A percentile compares a stretch with the other conserved stretches of the same genome.
Conservation (phyloP, 2,329 filamentous ascomycete species). For the Saccharata proteae region DNA sequence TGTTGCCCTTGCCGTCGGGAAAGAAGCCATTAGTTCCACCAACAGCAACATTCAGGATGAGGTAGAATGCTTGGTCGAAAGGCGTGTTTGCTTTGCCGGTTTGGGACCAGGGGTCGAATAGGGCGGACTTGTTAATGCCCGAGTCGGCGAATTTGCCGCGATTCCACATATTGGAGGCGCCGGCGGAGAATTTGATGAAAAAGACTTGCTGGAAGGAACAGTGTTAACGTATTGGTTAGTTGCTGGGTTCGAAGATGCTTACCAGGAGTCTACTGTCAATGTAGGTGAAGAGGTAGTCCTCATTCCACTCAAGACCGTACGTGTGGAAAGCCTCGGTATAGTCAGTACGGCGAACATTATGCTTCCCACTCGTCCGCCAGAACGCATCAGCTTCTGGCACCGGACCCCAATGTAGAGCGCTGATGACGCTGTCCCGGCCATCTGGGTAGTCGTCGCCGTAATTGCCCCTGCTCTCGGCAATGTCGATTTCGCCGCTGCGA, state of each 20-base stretch:
- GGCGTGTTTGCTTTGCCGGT: constrained; percentile 23
- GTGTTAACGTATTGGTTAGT: not conserved
- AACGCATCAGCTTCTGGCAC: constrained; percentile 14
- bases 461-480: constrained; percentile 40
- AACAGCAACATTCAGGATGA: constrained; percentile 29
- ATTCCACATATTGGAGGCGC: constrained; percentile 24
- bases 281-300: constrained; percentile 42
- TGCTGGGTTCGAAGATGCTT: not conserved
- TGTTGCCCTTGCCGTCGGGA: constrained; percentile 5
- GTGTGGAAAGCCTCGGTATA: constrained; percentile 36
- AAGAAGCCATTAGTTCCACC: constrained; percentile 8
- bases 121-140: constrained; percentile 22
- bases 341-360: constrained; percentile 6
- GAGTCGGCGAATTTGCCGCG: constrained; percentile 24
- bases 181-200: constrained; percentile 8
- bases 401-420: constrained; percentile 38
- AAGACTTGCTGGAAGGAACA: constrained; percentile 11
- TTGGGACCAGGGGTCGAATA: constrained; percentile 25
- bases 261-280: constrained; percentile 31
- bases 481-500: constrained; percentile 42
- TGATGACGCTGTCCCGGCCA: constrained; percentile 32
- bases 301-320: constrained; percentile 42
- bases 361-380: constrained; percentile 17
- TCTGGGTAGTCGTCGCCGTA: constrained; percentile 23
- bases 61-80: constrained; percentile 30